These are phyloP conservation scores for Malassezia sp. DNA, from an alignment of 1,284 basidiomycete species.

Conservation along the genomic window DNA sequence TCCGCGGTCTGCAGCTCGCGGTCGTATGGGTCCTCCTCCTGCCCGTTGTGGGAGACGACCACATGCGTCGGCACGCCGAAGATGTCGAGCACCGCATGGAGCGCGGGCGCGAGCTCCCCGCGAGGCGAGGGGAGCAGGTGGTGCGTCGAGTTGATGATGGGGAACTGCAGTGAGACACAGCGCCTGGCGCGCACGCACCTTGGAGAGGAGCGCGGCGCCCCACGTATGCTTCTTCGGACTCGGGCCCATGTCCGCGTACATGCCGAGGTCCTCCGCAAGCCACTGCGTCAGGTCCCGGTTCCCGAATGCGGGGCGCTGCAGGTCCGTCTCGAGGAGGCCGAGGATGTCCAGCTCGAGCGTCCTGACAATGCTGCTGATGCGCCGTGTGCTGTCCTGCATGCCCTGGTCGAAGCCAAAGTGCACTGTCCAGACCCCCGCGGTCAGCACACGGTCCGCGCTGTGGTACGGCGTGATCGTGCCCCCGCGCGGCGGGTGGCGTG, in stretches of 20 bases:
- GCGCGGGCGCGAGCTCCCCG: constrained; percentile 65
- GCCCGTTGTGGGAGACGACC: constrained; percentile 80
- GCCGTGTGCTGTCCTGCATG: constrained; percentile 48
- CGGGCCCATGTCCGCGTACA: constrained; percentile 62
- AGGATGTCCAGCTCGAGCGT: constrained; percentile 45
- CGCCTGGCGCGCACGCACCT: too few species aligned
- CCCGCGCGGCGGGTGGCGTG: constrained; percentile 51
- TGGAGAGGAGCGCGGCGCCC: constrained; percentile 48
- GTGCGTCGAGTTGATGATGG: constrained; percentile 77
- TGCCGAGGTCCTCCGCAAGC: constrained; percentile 58
- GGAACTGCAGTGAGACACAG: too few species aligned
- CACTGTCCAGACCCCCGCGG: constrained; percentile 78
- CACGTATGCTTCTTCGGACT: constrained; percentile 83
- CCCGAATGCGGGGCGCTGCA: constrained; percentile 72
- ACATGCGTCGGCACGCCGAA: constrained; percentile 71
- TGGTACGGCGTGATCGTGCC: constrained; percentile 59
- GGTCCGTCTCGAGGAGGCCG: constrained; percentile 68
- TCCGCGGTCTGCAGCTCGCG: constrained; percentile 75
- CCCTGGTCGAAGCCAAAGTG: constrained; percentile 38
- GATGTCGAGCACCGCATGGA: constrained; percentile 69
- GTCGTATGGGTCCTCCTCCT: constrained; percentile 77
- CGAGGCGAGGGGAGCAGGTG: constrained; percentile 75
- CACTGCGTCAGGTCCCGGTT: constrained; percentile 58
- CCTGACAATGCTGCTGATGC: constrained; percentile 61
- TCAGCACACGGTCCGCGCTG: constrained; percentile 59